A percentile compares a stretch with the other conserved stretches of the same genome.
phyloP scores from a whole-genome alignment of 257 asterid species.

The Thymus mandschuricus region DNA sequence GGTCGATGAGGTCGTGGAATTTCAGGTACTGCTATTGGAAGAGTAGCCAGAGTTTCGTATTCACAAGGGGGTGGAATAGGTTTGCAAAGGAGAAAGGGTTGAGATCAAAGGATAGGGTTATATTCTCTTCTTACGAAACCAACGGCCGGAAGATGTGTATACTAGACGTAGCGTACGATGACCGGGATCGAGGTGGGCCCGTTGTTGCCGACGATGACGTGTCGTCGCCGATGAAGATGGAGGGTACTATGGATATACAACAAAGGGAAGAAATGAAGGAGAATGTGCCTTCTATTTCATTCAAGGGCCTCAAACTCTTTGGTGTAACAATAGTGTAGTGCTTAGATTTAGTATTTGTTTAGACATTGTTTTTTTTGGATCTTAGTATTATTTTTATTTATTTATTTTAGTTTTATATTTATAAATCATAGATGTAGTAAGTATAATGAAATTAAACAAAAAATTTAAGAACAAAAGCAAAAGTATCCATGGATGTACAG shows the following conservation, averaged over 20 bases:
- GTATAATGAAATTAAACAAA: too few species aligned
- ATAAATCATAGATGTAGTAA: too few species aligned
- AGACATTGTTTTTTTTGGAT: background rate
- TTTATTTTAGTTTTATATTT: too few species aligned
- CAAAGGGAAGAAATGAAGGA: background rate
- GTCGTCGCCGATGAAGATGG: background rate
- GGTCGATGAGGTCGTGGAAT: slow-evolving; percentile 57
- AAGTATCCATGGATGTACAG: too few species aligned
- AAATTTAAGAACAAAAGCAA: too few species aligned
- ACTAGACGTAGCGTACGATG: slow-evolving; percentile 48
- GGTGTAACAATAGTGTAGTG: slow-evolving; percentile 38
- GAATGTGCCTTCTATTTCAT: background rate
- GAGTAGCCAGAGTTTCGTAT: slow-evolving; percentile 76
- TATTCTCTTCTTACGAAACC: slow-evolving; percentile 46
- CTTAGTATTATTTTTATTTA: background rate
- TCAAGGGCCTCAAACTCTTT: slow-evolving; percentile 39
- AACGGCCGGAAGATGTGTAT: slow-evolving; percentile 31
- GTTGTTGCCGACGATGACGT: background rate
- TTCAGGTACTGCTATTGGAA: slow-evolving; percentile 73
- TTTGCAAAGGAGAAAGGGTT: slow-evolving; percentile 58
- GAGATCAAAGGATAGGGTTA: slow-evolving; percentile 48
- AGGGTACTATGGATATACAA: background rate
- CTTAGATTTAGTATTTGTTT: background rate
- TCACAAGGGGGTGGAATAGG: slow-evolving; percentile 70
- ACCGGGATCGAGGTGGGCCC: slow-evolving; percentile 1